Evolutionary conservation across 164 flowering plant species (phyloP).

Genomic region (Berberis thunbergii): DNA sequence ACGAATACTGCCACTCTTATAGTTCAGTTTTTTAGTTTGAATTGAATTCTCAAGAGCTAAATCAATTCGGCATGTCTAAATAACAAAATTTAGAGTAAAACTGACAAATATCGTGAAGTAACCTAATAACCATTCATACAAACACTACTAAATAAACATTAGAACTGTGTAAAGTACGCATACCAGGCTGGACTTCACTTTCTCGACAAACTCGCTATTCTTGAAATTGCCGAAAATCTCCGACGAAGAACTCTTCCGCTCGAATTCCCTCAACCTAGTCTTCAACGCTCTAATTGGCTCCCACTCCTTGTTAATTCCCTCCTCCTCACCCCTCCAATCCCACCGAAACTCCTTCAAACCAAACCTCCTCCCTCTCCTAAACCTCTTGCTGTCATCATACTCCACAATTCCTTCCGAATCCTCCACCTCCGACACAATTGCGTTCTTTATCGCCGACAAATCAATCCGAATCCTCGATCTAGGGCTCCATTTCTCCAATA

Average conservation of each 20-base stretch:
- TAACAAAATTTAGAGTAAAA: too few species aligned
- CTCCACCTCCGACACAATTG: constrained; percentile 49
- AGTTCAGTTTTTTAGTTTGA: too few species aligned
- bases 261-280: constrained; percentile 66
- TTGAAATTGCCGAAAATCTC: constrained; percentile 56
- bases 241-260: constrained; percentile 38
- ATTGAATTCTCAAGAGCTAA: too few species aligned
- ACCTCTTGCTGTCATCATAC: constrained; percentile 17
- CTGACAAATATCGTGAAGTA: too few species aligned
- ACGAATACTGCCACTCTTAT: too few species aligned
- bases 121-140: too few species aligned
- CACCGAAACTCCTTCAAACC: constrained; percentile 22
- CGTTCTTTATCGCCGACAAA: constrained; percentile 55
- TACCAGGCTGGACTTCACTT: constrained; percentile 78
- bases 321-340: constrained; percentile 25
- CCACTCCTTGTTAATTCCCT: constrained; percentile 39
- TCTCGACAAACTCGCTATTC: constrained; percentile 74
- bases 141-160: neutral
- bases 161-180: constrained; percentile 7
- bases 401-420: constrained; percentile 24
- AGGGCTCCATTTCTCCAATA: constrained; percentile 64
- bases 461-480: constrained; percentile 43
- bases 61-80: too few species aligned
- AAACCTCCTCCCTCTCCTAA: constrained; percentile 13
- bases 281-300: constrained; percentile 56